These are phyloP conservation scores for Raddia distichophylla DNA, from an alignment of 176 grass and related monocot species.

Conservation along the genomic window DNA sequence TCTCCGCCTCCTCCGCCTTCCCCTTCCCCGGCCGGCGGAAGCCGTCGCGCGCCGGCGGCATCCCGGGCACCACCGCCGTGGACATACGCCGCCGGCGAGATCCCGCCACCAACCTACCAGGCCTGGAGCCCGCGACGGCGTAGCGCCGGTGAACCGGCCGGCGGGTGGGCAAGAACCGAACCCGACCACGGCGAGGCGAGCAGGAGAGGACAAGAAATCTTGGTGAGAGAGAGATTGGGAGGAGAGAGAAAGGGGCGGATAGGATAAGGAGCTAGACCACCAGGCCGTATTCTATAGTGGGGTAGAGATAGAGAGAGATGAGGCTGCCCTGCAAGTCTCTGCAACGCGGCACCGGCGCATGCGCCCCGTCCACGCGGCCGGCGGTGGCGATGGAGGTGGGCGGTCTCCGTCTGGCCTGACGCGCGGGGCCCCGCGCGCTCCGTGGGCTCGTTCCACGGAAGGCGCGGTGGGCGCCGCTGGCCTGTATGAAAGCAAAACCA, in stretches of 20 bases:
- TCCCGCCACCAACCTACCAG: background rate
- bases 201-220: slow-evolving; percentile 43
- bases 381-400: background rate
- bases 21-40: slow-evolving; percentile 37
- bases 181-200: background rate
- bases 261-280: slow-evolving; percentile 46
- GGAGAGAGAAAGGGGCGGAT: background rate
- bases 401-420: background rate
- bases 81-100: slow-evolving; percentile 28
- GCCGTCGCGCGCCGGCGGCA: slow-evolving; percentile 38
- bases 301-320: background rate
- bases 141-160: background rate
- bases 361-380: slow-evolving; percentile 1
- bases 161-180: background rate
- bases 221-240: background rate
- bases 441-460: background rate
- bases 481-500: background rate
- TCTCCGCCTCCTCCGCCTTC: slow-evolving; percentile 18
- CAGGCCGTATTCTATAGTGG: slow-evolving; percentile 21
- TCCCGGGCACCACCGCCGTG: slow-evolving; percentile 40
- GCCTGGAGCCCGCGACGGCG: background rate
- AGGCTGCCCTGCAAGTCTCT: background rate
- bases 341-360: slow-evolving; percentile 9
- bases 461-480: background rate
- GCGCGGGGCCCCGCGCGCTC: background rate